Conservation (phyloP, 257 asterid genomes). For the Solanum pennellii region DNA sequence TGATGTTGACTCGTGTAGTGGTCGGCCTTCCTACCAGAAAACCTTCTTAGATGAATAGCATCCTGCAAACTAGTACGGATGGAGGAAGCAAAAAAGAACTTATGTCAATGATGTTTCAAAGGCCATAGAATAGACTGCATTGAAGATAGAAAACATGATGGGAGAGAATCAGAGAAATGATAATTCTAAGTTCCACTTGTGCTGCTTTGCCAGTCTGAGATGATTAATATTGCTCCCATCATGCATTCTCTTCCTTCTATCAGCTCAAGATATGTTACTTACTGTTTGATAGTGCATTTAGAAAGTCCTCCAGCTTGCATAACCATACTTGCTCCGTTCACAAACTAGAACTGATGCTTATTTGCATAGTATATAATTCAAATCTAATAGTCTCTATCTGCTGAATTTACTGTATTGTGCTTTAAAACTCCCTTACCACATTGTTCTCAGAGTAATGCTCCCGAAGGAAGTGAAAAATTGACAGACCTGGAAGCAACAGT, state of each 20-base stretch:
- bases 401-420: neutral
- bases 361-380: neutral
- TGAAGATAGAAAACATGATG: neutral
- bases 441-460: conserved; percentile 19
- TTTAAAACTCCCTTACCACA: neutral
- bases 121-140: neutral
- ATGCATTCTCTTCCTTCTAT: neutral
- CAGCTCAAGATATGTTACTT: neutral
- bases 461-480: conserved; percentile 21
- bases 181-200: neutral
- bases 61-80: neutral
- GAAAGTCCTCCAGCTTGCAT: neutral
- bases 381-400: neutral
- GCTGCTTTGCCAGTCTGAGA: neutral
- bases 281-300: neutral
- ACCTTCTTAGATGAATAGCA: neutral
- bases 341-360: neutral
- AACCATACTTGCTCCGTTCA: neutral
- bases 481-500: conserved; percentile 44
- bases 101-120: neutral
- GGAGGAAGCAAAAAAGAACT: neutral
- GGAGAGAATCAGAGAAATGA: neutral
- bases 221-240: neutral
- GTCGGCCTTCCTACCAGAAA: neutral
- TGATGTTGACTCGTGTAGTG: neutral